Evolutionary conservation across 1,139 yeast genomes (phyloP).

Genomic region (Lodderomyces margitis): DNA sequence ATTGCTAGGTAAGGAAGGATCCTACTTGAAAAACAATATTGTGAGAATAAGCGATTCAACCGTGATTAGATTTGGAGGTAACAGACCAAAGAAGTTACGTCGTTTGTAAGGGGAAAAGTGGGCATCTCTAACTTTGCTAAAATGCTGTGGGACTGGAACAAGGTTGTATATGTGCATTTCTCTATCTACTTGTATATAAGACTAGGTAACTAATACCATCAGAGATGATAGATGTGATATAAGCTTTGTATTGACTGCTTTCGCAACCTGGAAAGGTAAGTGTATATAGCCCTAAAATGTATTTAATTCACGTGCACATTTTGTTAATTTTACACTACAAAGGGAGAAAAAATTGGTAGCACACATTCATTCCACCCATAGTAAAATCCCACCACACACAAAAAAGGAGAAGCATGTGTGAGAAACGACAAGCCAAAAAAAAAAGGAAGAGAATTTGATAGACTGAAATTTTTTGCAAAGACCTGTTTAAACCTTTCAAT

Average conservation of each 20-base stretch:
- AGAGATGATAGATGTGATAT: too few relatives aligned
- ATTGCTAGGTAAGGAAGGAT: slow-evolving; percentile 87
- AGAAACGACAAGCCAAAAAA: too few relatives aligned
- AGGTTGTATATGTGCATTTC: slow-evolving; percentile 7
- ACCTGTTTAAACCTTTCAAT: background rate
- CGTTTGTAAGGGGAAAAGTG: slow-evolving; percentile 34
- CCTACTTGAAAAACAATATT: slow-evolving; percentile 58
- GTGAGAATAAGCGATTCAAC: slow-evolving; percentile 76
- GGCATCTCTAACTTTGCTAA: background rate
- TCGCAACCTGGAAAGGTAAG: background rate
- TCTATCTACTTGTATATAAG: background rate
- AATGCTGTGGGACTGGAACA: too few relatives aligned
- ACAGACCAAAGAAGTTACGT: slow-evolving; percentile 78
- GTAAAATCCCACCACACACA: too few relatives aligned
- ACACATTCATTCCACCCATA: too few relatives aligned
- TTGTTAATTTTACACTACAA: background rate
- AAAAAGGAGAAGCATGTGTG: background rate
- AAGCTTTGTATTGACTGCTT: background rate
- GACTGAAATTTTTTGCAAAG: slow-evolving; percentile 1
- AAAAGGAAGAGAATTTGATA: background rate
- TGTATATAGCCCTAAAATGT: background rate
- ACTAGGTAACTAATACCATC: background rate
- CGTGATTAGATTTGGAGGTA: slow-evolving; percentile 88
- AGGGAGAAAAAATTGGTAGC: too few relatives aligned
- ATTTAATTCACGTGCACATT: background rate